These are phyloP conservation scores for Fusarium torreyae DNA, from an alignment of 2,329 filamentous ascomycete species.

Conservation along the genomic window DNA sequence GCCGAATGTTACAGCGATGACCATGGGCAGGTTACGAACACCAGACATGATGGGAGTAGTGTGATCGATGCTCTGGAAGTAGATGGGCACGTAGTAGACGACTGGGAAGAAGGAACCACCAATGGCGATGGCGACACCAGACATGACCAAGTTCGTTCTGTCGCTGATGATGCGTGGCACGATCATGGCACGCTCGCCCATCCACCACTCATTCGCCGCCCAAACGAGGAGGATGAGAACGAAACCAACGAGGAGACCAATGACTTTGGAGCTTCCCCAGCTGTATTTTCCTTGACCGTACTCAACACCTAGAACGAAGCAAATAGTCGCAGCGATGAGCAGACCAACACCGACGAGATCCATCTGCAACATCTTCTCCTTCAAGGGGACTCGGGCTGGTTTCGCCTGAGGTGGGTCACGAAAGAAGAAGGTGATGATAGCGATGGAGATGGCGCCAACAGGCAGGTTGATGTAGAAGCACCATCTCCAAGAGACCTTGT, in stretches of 20 bases:
- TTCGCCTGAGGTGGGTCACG: conserved; percentile 53
- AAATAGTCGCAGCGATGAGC: conserved; percentile 59
- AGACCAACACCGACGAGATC: conserved; percentile 60
- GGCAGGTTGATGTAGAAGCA: conserved; percentile 43
- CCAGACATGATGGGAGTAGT: conserved; percentile 57
- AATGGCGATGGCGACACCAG: conserved; percentile 57
- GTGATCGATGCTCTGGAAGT: conserved; percentile 58
- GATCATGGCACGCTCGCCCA: conserved; percentile 61
- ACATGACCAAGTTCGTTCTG: conserved; percentile 55
- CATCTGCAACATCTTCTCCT: conserved; percentile 63
- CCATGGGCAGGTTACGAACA: conserved; percentile 60
- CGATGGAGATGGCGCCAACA: conserved; percentile 51
- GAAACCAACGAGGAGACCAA: conserved; percentile 58
- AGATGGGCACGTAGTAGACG: conserved; percentile 63
- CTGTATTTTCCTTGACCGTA: conserved; percentile 56
- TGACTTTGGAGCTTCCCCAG: conserved; percentile 58
- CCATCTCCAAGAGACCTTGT: conserved; percentile 39
- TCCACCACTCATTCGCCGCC: conserved; percentile 54
- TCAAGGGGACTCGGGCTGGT: conserved; percentile 39
- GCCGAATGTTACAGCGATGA: conserved; percentile 58
- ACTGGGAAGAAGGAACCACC: conserved; percentile 59
- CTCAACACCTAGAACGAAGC: conserved; percentile 61
- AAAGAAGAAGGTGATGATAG: conserved; percentile 57
- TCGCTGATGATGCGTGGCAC: conserved; percentile 55
- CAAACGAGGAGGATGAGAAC: conserved; percentile 53